Percentiles rank a stretch among this genome's conserved stretches.
Evolutionary conservation across 2,329 filamentous ascomycete species (phyloP).

Genomic region (Pseudogymnoascus sp.): DNA sequence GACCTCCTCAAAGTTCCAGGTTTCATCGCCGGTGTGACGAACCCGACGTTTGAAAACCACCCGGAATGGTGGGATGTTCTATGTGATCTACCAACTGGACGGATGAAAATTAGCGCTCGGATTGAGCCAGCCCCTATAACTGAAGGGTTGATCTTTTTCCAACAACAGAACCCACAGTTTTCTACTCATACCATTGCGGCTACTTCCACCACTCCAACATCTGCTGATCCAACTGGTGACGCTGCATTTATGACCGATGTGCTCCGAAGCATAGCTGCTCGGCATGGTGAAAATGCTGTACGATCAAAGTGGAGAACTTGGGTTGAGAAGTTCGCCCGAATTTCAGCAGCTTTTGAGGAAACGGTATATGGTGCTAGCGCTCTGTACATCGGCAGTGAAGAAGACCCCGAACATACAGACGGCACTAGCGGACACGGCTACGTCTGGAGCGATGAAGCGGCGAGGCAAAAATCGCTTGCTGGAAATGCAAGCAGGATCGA

Average conservation of each 20-base stretch:
- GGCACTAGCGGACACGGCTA: slow-evolving; percentile 78
- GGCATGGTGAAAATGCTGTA: slow-evolving; percentile 84
- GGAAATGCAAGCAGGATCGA: slow-evolving; percentile 90
- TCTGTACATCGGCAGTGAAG: slow-evolving; percentile 73
- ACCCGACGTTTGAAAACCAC: slow-evolving; percentile 90
- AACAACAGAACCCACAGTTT: slow-evolving; percentile 62
- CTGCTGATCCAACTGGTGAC: slow-evolving; percentile 71
- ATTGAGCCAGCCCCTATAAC: slow-evolving; percentile 75
- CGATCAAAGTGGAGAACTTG: slow-evolving; percentile 90
- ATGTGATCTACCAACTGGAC: slow-evolving; percentile 83
- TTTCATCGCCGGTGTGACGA: slow-evolving; percentile 96
- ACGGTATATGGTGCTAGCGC: slow-evolving; percentile 89
- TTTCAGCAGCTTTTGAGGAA: slow-evolving; percentile 91
- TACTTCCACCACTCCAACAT: slow-evolving; percentile 21
- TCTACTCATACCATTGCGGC: slow-evolving; percentile 40
- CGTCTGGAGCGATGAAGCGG: slow-evolving; percentile 80
- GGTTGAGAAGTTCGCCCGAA: slow-evolving; percentile 86
- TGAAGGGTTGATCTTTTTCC: slow-evolving; percentile 80
- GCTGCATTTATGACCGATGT: slow-evolving; percentile 83
- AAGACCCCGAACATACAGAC: slow-evolving; percentile 50
- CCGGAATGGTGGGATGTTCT: slow-evolving; percentile 98
- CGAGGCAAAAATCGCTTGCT: slow-evolving; percentile 76
- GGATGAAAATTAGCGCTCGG: slow-evolving; percentile 86
- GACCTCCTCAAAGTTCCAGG: slow-evolving; percentile 92
- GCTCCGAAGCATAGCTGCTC: slow-evolving; percentile 69